Evolutionary conservation across 805 yeast species (phyloP), one percentile per base, ranked within the genome.

Genomic region (Naumovozyma baii): DNA sequence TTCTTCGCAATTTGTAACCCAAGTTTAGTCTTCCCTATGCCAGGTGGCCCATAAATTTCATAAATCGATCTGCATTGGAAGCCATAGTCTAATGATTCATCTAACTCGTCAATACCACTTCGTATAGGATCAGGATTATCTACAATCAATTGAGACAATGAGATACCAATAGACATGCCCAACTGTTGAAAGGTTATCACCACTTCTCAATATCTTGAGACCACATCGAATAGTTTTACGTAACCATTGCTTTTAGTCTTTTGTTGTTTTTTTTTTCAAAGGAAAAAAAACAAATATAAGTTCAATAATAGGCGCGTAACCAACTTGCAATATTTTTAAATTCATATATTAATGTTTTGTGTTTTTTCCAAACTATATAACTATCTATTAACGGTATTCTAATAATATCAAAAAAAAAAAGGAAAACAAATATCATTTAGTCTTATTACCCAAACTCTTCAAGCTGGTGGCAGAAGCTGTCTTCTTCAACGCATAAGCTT

Each of bases 11-110:
- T 18, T 18, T 51, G 54, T 16, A 46, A 22, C 7, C 55, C 63
- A 8, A 59, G 31, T 26, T 37, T 41, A 2, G 59, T 51, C 43
- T 54, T 60, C 12, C 63, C 61, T 8, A 54, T 45, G 2, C 63
- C 63, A 3, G 64, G 63, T 13, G 59, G 57, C 1, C 64, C 64
- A 44, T 48, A 57, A 4, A 60, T 43, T 31, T 59, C 63, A 43
- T 60, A 60, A 18, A 60, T 55, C 16, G 51, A 46, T 33, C 57
- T 37, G 12, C 48, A 41, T 30, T 56, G 53, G 28, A 58, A 52
- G 5, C 63, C 63, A 16, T 42, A 48, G 22, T 46, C 44, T 28
- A 57, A 36, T 7, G 43, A 37, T 8, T 40, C 39, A 37, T 59
- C 63, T 17, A 59, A 41, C 8, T 35, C 40, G 9, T 33, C 31